Base-by-base conservation (phyloP, 768 basidiomycete genomes). In the Mycena pura region DNA sequence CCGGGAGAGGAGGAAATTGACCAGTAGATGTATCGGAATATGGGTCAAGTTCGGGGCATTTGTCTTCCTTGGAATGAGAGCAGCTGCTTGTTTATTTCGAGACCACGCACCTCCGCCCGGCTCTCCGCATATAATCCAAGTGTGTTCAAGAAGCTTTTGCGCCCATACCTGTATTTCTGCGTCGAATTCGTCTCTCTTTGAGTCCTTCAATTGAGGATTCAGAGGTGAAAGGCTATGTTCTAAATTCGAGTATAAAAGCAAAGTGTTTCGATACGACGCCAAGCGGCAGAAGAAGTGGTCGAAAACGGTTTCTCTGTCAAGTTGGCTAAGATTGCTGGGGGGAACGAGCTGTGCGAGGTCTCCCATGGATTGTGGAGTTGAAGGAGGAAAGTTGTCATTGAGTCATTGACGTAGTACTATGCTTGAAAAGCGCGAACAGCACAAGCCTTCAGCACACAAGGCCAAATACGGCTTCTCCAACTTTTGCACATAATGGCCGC, bases 11-110 rank as follows among this genome's bases (percentile, higher is more conserved):
- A 7, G 76, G 74, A 5, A 85, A 72, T 43, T 77, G 75, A 1
- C 63, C 69, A 9, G 74, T 80, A 6, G 83, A 80, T 6, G 83
- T 85, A 68, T 85, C 84, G 3, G 77, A 69, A 15, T 77, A 66
- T 17, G 76, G 73, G 40, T 80, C 80, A 3, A 86, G 70, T 39
- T 51, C 63, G 5, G 84, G 84, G 59, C 81, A 81, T 49, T 74
- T 68, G 22, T 72, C 80, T 82, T 57, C 24, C 49, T 28, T n/a
- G 25, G 24, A 22, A 17, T 59, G 7, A 55, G 63, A 47, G 41
- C 40, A 65, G 47, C 15, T 62, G 19, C 13, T 15, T 11, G 21
- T 21, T 36, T 15, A 7, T 49, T 44, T 28, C 31, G 36, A 10
- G 21, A 5, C 34, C 14, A 57, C 70, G 22, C 58, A 76, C 77